A percentile compares a stretch with the other conserved stretches of the same genome.
These are phyloP conservation scores for Penicillium robsamsonii DNA, from an alignment of 495 filamentous ascomycete genomes.

Conservation along the genomic window DNA sequence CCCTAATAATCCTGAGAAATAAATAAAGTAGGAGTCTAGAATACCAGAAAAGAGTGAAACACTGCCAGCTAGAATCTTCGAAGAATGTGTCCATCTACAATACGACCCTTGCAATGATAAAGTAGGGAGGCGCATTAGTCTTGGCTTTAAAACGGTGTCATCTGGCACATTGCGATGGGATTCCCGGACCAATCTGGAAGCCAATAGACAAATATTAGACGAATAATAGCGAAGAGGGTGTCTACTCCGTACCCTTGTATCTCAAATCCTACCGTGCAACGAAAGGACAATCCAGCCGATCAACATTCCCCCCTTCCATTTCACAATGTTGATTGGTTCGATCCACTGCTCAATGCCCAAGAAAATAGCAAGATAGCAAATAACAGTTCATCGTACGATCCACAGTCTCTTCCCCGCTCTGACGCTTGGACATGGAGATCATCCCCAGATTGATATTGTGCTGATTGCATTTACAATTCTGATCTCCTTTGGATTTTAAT, in stretches of 20 bases:
- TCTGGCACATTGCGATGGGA: background rate
- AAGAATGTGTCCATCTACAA: slow-evolving; percentile 4
- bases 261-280: background rate
- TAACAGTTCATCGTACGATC: background rate
- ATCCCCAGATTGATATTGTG: slow-evolving; percentile 5
- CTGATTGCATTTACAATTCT: background rate
- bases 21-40: slow-evolving; percentile 1
- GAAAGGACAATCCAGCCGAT: slow-evolving; percentile 24
- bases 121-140: slow-evolving; percentile 6
- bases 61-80: slow-evolving; percentile 10
- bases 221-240: background rate
- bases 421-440: slow-evolving; percentile 21
- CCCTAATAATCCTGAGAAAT: background rate
- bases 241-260: background rate
- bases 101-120: slow-evolving; percentile 12
- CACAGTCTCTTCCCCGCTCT: slow-evolving; percentile 19
- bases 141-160: slow-evolving; percentile 8
- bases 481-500: background rate
- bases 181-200: background rate
- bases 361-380: background rate
- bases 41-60: background rate
- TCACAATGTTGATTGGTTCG: slow-evolving; percentile 17
- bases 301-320: slow-evolving; percentile 25
- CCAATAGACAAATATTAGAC: background rate
- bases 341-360: background rate